Conservation (phyloP, 345 rosid species). For the Geranium brycei region DNA sequence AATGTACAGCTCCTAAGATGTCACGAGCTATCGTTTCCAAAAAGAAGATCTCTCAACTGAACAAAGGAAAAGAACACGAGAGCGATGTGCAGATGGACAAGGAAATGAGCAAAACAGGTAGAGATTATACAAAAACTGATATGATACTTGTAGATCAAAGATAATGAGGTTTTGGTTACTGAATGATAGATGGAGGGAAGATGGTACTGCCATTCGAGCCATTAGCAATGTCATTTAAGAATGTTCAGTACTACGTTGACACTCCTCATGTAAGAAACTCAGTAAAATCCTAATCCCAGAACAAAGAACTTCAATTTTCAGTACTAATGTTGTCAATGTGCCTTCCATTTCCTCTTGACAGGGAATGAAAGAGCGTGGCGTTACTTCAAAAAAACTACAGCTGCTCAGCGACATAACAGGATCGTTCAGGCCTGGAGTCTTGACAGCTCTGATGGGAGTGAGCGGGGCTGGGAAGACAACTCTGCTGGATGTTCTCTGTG, state of each 20-base stretch:
- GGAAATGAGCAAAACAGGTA: slow-evolving; percentile 3
- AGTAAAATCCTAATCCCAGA: not conserved
- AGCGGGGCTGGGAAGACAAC: slow-evolving; percentile 78
- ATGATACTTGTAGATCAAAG: not conserved
- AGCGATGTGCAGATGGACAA: not conserved
- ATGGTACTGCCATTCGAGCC: slow-evolving; percentile 40
- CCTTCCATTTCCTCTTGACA: slow-evolving; percentile 7
- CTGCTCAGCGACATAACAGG: slow-evolving; percentile 41
- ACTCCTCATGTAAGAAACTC: slow-evolving; percentile 29
- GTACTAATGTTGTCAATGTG: not conserved
- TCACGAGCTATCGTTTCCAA: slow-evolving; percentile 31
- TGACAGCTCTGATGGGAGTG: slow-evolving; percentile 57
- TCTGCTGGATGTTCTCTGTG: slow-evolving; percentile 54
- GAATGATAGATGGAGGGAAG: slow-evolving; percentile 15
- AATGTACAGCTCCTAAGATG: slow-evolving; percentile 34
- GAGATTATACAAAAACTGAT: not conserved
- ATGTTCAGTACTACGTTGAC: slow-evolving; percentile 29
- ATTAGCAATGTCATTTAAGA: slow-evolving; percentile 25
- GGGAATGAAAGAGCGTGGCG: slow-evolving; percentile 35
- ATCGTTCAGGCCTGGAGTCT: slow-evolving; percentile 50
- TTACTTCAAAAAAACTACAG: slow-evolving; percentile 32
- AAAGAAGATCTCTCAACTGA: slow-evolving; percentile 16
- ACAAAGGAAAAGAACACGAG: not conserved
- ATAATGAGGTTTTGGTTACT: slow-evolving; percentile 5
- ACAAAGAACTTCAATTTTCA: not conserved